Evolutionary conservation across 108 stramenopile species (phyloP).

Genomic region (Cyclotella kingstonii): DNA sequence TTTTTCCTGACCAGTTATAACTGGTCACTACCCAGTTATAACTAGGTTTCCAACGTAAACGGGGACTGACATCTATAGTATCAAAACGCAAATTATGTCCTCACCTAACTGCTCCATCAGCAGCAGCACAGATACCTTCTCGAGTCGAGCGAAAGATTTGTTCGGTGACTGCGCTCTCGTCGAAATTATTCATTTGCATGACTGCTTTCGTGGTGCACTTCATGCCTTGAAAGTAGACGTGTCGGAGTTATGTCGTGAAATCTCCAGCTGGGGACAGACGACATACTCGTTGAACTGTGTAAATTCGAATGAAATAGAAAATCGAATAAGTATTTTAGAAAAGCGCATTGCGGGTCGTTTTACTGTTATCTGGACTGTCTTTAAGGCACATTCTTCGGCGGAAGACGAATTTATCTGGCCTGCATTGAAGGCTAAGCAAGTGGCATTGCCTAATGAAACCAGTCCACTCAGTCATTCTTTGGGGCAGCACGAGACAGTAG

Average conservation of each 20-base stretch:
- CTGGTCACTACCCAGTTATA: no score
- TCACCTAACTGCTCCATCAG: not conserved
- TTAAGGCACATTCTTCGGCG: constrained; percentile 92
- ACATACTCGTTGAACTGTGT: not conserved
- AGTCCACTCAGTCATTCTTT: not conserved
- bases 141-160: constrained; percentile 44
- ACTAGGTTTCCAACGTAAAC: no score
- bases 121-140: constrained; percentile 11
- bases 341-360: constrained; percentile 77
- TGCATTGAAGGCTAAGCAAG: constrained; percentile 73
- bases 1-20: no score
- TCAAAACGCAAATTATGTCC: not conserved
- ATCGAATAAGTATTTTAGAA: constrained; percentile 51
- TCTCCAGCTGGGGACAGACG: constrained; percentile 1
- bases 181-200: constrained; percentile 87
- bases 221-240: constrained; percentile 68
- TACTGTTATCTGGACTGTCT: constrained; percentile 91
- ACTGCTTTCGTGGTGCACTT: constrained; percentile 83
- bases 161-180: constrained; percentile 86
- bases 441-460: constrained; percentile 13
- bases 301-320: not conserved
- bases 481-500: not conserved
- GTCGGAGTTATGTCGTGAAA: constrained; percentile 46
- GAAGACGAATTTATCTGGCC: constrained; percentile 98
- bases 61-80: no score